phyloP scores from a whole-genome alignment of 1,139 yeast genomes.

The Geotrichum phurueaensis region DNA sequence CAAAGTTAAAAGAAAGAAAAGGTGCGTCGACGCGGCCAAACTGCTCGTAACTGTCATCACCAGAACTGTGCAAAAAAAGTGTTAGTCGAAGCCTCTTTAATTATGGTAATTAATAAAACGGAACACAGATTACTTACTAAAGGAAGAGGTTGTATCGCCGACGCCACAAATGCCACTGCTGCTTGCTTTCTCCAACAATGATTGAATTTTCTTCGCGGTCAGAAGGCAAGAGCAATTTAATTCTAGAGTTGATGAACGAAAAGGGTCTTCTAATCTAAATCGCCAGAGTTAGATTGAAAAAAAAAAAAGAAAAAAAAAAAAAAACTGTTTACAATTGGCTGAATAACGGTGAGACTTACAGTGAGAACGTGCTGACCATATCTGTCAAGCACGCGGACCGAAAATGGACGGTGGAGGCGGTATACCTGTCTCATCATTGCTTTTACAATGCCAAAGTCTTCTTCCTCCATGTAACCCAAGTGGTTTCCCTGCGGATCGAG shows the following conservation, averaged over 20 bases:
- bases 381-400: conserved; percentile 70
- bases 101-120: not conserved
- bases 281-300: not conserved
- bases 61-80: conserved; percentile 3
- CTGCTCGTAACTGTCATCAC: conserved; percentile 48
- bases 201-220: conserved; percentile 42
- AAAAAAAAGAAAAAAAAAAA: not conserved
- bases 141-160: conserved; percentile 71
- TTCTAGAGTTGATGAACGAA: conserved; percentile 81
- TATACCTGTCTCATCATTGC: conserved; percentile 74
- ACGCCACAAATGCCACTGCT: conserved; percentile 94
- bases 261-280: conserved; percentile 56
- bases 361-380: conserved; percentile 65
- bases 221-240: conserved; percentile 60
- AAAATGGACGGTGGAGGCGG: conserved; percentile 79
- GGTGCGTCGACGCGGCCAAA: conserved; percentile 87
- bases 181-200: conserved; percentile 75
- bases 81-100: not conserved
- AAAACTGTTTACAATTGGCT: not conserved
- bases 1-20: conserved; percentile 79
- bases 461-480: conserved; percentile 75
- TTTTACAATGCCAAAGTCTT: conserved; percentile 65
- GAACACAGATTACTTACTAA: conserved; percentile 15
- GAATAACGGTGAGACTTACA: conserved; percentile 7
- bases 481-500: conserved; percentile 68